Conservation (phyloP, 2,329 filamentous ascomycete genomes). For the Ascochyta rabiei region DNA sequence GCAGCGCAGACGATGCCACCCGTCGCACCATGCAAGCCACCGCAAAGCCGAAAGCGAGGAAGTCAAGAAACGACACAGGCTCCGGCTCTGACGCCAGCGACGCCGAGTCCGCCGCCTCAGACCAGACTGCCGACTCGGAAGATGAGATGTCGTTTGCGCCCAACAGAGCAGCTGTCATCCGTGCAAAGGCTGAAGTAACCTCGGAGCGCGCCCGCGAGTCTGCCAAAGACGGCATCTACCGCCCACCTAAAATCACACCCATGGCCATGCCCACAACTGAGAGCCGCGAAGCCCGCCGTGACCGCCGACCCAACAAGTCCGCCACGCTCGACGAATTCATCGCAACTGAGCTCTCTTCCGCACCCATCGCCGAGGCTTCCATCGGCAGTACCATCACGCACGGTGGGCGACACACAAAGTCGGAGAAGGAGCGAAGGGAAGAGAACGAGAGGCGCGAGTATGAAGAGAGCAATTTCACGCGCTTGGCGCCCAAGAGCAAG, state of each 20-base stretch:
- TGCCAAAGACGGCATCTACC: slow-evolving; percentile 74
- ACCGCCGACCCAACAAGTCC: slow-evolving; percentile 72
- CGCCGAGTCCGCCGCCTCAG: slow-evolving; percentile 34
- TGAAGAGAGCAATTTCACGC: slow-evolving; percentile 90
- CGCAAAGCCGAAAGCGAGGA: slow-evolving; percentile 27
- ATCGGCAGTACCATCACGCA: slow-evolving; percentile 88
- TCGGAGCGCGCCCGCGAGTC: slow-evolving; percentile 37
- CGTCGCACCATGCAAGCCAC: slow-evolving; percentile 37
- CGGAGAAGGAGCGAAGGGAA: slow-evolving; percentile 73
- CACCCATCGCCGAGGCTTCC: slow-evolving; percentile 83
- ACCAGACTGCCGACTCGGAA: slow-evolving; percentile 48
- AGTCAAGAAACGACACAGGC: slow-evolving; percentile 45
- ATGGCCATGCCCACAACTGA: slow-evolving; percentile 76
- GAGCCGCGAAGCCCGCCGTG: slow-evolving; percentile 65
- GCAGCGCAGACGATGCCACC: slow-evolving; percentile 75
- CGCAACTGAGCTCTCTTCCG: slow-evolving; percentile 78
- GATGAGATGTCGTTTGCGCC: slow-evolving; percentile 69
- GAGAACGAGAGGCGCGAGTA: slow-evolving; percentile 83
- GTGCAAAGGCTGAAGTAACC: slow-evolving; percentile 29
- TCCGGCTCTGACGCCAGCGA: slow-evolving; percentile 52
- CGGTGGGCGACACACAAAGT: slow-evolving; percentile 80
- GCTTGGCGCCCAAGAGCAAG: slow-evolving; percentile 84
- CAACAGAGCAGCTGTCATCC: slow-evolving; percentile 58
- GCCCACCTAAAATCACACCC: slow-evolving; percentile 85
- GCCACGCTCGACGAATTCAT: slow-evolving; percentile 92